Evolutionary conservation across 176 grass and related monocot species (phyloP).

Genomic region (Miscanthus lutarioriparius): DNA sequence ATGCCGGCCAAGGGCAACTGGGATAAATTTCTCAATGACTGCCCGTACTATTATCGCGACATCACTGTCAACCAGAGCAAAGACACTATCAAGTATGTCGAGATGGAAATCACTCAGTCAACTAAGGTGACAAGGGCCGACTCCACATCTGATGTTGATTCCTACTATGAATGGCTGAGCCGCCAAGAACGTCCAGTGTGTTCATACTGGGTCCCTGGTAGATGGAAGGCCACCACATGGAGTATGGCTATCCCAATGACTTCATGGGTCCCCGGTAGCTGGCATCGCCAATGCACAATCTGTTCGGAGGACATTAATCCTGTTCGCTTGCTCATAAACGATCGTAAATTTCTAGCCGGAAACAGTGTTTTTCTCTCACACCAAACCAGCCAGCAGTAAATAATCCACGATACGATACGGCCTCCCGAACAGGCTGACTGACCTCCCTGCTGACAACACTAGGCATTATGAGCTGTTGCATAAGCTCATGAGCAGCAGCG

Average conservation of each 20-base stretch:
- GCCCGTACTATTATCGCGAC: not conserved
- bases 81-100: not conserved
- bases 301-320: not conserved
- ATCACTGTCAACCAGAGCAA: not conserved
- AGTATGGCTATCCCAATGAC: not conserved
- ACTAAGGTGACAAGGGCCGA: no score
- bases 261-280: not conserved
- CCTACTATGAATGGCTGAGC: not conserved
- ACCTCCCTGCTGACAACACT: not conserved
- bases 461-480: not conserved
- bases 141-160: not conserved
- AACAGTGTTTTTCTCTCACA: no score
- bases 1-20: not conserved
- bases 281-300: not conserved
- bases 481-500: not conserved
- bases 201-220: not conserved
- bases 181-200: not conserved
- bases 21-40: not conserved
- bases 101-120: slow-evolving; percentile 3
- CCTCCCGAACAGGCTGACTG: no score
- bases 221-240: not conserved
- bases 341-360: no score
- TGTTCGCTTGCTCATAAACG: no score
- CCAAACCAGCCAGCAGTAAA: no score
- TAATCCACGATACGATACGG: no score